Percentiles rank a stretch among this genome's conserved stretches.
phyloP scores from a whole-genome alignment of 2,329 filamentous ascomycete genomes.

The Paraphaeosphaeria minitans region DNA sequence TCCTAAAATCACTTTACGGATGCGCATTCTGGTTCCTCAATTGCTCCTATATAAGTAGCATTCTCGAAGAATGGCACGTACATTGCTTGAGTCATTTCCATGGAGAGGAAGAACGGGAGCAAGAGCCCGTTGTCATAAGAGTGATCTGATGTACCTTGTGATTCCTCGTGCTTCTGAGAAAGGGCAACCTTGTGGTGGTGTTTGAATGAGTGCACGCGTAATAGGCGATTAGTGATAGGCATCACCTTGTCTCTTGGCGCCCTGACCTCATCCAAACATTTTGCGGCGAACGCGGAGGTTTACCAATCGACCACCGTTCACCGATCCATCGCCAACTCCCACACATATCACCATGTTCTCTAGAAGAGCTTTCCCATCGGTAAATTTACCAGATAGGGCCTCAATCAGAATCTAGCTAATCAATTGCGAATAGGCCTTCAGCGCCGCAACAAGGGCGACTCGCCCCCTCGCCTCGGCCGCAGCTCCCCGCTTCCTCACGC shows the following conservation, averaged over 20 bases:
- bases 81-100: neutral
- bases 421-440: constrained; percentile 37
- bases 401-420: constrained; percentile 13
- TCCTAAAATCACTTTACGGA: neutral
- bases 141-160: too few species aligned
- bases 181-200: neutral
- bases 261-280: constrained; percentile 26
- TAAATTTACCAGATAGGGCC: constrained; percentile 16
- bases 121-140: too few species aligned
- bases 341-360: constrained; percentile 42
- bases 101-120: neutral
- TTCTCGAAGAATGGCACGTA: neutral
- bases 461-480: constrained; percentile 44
- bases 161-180: too few species aligned
- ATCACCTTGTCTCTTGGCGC: constrained; percentile 15
- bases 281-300: constrained; percentile 35
- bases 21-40: neutral
- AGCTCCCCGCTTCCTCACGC: constrained; percentile 51
- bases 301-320: constrained; percentile 13
- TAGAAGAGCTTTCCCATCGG: constrained; percentile 45
- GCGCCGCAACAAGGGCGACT: constrained; percentile 40
- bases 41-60: neutral
- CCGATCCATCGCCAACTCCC: constrained; percentile 19
- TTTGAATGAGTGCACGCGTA: neutral
- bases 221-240: constrained; percentile 16